A percentile compares a stretch with the other conserved stretches of the same genome.
Conservation (phyloP, 805 yeast genomes). For the Wickerhamiella hasegawae region DNA sequence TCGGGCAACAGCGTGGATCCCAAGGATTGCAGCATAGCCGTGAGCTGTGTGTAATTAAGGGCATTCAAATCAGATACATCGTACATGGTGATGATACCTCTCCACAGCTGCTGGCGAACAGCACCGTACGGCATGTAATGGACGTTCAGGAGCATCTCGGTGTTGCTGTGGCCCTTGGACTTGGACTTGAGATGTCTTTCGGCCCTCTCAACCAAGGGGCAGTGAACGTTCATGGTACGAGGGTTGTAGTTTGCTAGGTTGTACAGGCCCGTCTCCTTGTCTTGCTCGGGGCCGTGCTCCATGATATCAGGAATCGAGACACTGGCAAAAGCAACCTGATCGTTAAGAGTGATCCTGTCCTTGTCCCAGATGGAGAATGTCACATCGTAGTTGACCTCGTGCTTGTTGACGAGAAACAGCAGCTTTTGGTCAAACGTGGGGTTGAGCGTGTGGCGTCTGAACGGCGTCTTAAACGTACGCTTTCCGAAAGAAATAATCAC, state of each 20-base stretch:
- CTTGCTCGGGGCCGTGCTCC: slow-evolving; percentile 20
- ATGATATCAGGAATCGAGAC: slow-evolving; percentile 38
- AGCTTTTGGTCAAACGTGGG: slow-evolving; percentile 72
- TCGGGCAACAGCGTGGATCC: slow-evolving; percentile 32
- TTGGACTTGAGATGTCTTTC: slow-evolving; percentile 2
- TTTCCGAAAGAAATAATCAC: slow-evolving; percentile 83
- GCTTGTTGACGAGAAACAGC: slow-evolving; percentile 57
- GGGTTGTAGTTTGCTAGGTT: slow-evolving; percentile 11
- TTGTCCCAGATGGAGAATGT: slow-evolving; percentile 67
- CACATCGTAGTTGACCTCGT: slow-evolving; percentile 50
- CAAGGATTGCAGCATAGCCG: slow-evolving; percentile 45
- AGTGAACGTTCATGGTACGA: slow-evolving; percentile 8
- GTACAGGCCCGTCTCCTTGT: slow-evolving; percentile 22
- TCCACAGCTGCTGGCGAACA: slow-evolving; percentile 58
- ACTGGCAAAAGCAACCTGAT: slow-evolving; percentile 54
- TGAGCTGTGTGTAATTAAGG: slow-evolving; percentile 44
- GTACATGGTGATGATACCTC: slow-evolving; percentile 39
- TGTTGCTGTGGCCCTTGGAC: slow-evolving; percentile 18
- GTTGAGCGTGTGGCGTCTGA: slow-evolving; percentile 64
- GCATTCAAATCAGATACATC: slow-evolving; percentile 28
- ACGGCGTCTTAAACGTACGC: slow-evolving; percentile 70
- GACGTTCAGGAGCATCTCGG: slow-evolving; percentile 47
- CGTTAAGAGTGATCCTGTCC: slow-evolving; percentile 71
- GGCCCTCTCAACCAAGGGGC: slow-evolving; percentile 11
- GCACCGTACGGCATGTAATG: slow-evolving; percentile 51